Percentiles rank a stretch among this genome's conserved stretches.
These are phyloP conservation scores for Chlorella ohadii DNA, from an alignment of 139 green algal genomes.

Conservation along the genomic window DNA sequence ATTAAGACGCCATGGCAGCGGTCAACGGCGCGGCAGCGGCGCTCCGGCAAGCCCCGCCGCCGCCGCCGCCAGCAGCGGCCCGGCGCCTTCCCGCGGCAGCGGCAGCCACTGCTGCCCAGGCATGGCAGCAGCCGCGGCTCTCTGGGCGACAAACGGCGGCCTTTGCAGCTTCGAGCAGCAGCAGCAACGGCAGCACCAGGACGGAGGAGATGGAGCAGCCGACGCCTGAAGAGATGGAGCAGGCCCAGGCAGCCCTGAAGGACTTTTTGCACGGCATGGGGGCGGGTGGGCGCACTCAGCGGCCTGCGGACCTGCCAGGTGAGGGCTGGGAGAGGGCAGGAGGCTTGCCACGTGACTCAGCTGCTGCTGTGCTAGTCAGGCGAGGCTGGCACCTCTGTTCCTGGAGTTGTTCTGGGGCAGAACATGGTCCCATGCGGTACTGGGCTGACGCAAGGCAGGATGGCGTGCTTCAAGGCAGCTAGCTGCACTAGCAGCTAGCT, in stretches of 20 bases:
- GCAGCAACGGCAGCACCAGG: neutral
- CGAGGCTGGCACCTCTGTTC: no score
- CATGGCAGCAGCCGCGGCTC: neutral
- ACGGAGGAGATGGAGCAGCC: neutral
- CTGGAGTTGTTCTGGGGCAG: no score
- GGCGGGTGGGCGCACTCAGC: neutral
- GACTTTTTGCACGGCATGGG: conserved; percentile 29
- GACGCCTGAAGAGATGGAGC: neutral
- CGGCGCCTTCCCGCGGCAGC: neutral
- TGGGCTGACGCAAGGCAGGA: no score
- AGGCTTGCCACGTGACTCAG: neutral
- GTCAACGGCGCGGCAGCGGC: neutral
- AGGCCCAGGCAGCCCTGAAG: neutral
- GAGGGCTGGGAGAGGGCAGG: neutral
- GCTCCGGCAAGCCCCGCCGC: neutral
- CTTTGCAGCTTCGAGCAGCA: neutral
- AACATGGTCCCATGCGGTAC: no score
- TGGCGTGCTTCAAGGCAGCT: no score
- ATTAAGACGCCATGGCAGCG: no score
- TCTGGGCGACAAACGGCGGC: neutral
- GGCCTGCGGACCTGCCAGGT: conserved; percentile 15
- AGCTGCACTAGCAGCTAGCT: no score
- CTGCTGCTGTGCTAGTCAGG: no score
- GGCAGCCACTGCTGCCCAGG: neutral
- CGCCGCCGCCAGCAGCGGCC: neutral